Evolutionary conservation across 805 yeast genomes (phyloP), one percentile per base, ranked within the genome.

Genomic region (Zygoascus flipseniorum): DNA sequence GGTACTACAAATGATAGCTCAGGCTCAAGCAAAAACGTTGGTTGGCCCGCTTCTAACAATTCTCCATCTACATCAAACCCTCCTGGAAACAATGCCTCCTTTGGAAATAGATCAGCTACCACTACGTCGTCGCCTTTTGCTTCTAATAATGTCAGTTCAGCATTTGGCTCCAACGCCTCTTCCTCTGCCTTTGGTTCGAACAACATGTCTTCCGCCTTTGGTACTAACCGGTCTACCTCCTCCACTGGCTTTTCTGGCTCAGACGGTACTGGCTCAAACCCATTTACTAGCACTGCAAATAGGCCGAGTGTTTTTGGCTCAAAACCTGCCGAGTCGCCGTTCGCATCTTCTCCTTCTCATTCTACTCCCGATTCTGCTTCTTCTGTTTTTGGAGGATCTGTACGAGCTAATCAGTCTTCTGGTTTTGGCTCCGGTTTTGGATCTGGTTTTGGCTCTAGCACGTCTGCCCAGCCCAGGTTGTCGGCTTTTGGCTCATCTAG

Each of bases 401-500:
- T 6, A 23, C 6, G 6, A 6, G 16, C 43, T 37, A 37, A 37
- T 37, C n/a, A 14, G 42, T 14, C 42, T 16, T 42, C 44, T n/a
- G 44, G 26, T 42, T 42, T 42, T 42, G 44, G 44, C 11, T 16
- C 5, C n/a, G n/a, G n/a, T n/a, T n/a, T n/a, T n/a, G n/a, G n/a
- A n/a, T 42, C 44, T n/a, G 44, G 26, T 42, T 42, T 42, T 42
- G 44, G 44, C 11, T 16, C 5, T 37, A 16, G 18, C 18, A 5
- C 47, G 5, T 2, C 28, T 23, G 28, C 28, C 28, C 28, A 23
- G 28, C 28, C 28, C 28, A 23, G 6, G 28, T 6, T 16, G 6
- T 23, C 39, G 13, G 56, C 59, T 6, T 61, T 61, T 51, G 65
- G 64, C 26, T 42, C 60, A 3, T 45, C 50, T 39, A 50, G 47